Base-by-base conservation (phyloP, 768 basidiomycete species). In the Suillus cothurnatus region DNA sequence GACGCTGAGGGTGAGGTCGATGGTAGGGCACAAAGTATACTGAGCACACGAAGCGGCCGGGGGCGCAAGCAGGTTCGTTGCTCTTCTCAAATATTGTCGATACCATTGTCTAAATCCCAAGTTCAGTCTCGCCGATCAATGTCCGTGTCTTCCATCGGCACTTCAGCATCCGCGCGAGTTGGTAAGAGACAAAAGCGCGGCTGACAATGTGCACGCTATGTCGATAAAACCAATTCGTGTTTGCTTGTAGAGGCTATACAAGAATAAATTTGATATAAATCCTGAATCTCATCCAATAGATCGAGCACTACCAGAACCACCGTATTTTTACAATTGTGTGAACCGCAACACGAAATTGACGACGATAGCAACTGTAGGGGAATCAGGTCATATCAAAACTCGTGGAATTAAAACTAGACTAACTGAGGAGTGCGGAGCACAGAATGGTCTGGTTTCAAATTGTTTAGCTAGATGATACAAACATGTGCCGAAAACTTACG, bases 261-360 rank as follows among this genome's bases (percentile, higher is more conserved):
- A 28, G 21, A 23, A 31, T 39, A 31, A 32, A 61, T 57, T 26
- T 61, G 32, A 62, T 50, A 62, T 50, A 47, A 34, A 43, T 34
- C 38, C 26, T 9, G 28, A 53, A 31, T 49, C 23, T 23, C 34
- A 63, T 41, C 28, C n/a, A 5, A 53, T 31, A 31, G 39, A 19
- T 39, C 11, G 5, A 38, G 36, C 23, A 21, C 50, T 38, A 61
- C 9, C 64, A 56, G 8, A 36, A 50, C 28, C 60, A 15, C 39
- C 41, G 57, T 23, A 34, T 49, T 28, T 62, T 73, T 39, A 78
- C 50, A 66, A 66, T 43, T 63, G 73, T 31, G 91, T 85, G 77
- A 95, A 94, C 58, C 93, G 88, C 66, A 96, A 83, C 66, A 93
- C 80, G 70, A 96, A 95, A 77, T 95, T 96, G 80, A 89, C 87